Base-by-base conservation (phyloP, 1,284 basidiomycete genomes). In the Microbotryomycetes sp. region DNA sequence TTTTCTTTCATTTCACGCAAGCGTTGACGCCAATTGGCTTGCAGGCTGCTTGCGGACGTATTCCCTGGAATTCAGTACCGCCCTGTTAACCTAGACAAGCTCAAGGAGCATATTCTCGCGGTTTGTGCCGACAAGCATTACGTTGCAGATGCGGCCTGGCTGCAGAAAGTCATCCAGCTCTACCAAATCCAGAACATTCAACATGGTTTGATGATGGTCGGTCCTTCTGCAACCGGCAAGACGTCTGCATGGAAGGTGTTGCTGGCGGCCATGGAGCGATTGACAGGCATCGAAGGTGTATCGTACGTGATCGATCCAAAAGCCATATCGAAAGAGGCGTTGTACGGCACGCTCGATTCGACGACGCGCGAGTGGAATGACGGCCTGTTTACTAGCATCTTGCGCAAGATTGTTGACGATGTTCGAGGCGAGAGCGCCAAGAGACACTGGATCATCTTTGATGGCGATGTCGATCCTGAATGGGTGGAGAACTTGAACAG, bases 401-500 rank as follows among this genome's bases (percentile, higher is more conserved):
- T 99, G 61, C 86, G 97, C 54, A 97, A 96, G 77, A 98, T 98
- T 66, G 89, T 97, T 60, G 96, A 99, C 74, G 93, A 98, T 73
- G 92, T 97, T 36, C 89, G 96, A 73, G 96, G 96, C 30, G 97
- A 97, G 78, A 96, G 92, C 75, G 81, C 84, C 30, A 97, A 97
- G 79, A 82, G 94, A 25, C 96, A 99, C 75, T 99, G 96, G 96
- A 98, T 99, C 72, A 89, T 99, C 66, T 98, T 98, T 69, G 96
- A 99, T 73, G 96, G 96, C 62, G 96, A 99, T 74, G 94, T 99
- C 55, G 97, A 99, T 80, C 96, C 96, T 0, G 96, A 99, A 77
- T 98, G 96, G 97, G 96, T 99, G 6, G 97, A 99, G 78, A 99
- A 98, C 76, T 79, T 99, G 78, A 99, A 99, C 79, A 96, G 91